A percentile compares a stretch with the other conserved stretches of the same genome.
Evolutionary conservation across 306 rosid genomes (phyloP).

Genomic region (Cicer arietinum): DNA sequence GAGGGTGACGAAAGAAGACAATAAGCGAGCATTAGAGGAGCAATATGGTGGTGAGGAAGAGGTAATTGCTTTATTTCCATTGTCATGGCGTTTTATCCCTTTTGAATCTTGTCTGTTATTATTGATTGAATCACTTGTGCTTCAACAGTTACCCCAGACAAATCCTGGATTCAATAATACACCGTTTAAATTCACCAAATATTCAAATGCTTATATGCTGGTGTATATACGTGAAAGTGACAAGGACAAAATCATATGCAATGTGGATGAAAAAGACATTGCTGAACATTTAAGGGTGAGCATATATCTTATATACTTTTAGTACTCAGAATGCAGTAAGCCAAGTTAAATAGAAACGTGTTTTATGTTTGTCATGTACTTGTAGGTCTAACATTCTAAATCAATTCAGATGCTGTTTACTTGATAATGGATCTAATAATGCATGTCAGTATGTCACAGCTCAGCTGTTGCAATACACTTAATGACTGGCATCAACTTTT

Average conservation of each 20-base stretch:
- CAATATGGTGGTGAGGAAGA: constrained; percentile 99
- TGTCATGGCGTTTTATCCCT: constrained; percentile 26
- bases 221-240: constrained; percentile 97
- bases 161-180: constrained; percentile 96
- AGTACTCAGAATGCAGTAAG: not conserved
- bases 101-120: constrained; percentile 36
- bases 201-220: constrained; percentile 96
- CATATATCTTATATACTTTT: constrained; percentile 31
- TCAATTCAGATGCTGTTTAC: constrained; percentile 14
- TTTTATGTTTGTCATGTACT: constrained; percentile 24
- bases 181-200: constrained; percentile 91
- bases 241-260: constrained; percentile 91
- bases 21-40: constrained; percentile 90
- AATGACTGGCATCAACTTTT: constrained; percentile 13
- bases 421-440: constrained; percentile 30
- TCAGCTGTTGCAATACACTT: constrained; percentile 25
- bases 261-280: constrained; percentile 94
- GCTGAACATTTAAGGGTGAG: constrained; percentile 97
- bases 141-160: constrained; percentile 79
- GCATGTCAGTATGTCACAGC: constrained; percentile 27
- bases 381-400: not conserved
- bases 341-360: constrained; percentile 13
- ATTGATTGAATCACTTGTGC: constrained; percentile 31
- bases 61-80: constrained; percentile 54
- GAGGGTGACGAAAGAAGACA: constrained; percentile 92